phyloP scores from a whole-genome alignment of 192 early-diverging fungal species.

The Coemansia aciculifera region DNA sequence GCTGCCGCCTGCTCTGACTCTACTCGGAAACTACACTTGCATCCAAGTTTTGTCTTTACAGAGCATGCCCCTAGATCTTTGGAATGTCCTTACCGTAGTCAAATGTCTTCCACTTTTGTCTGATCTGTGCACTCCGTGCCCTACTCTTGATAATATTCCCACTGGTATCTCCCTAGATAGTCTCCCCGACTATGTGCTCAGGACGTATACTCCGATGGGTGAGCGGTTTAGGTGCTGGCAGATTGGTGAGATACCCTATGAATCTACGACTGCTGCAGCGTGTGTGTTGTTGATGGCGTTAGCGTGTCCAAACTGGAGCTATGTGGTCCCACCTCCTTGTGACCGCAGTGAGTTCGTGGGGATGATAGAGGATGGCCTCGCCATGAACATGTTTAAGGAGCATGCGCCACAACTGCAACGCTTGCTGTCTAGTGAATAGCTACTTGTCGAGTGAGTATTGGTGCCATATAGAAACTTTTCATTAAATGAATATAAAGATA shows the following conservation, averaged over 20 bases:
- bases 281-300: neutral
- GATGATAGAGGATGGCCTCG: neutral
- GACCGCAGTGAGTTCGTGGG: too few species aligned
- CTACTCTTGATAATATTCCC: neutral
- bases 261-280: neutral
- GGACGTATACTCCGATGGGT: neutral
- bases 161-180: neutral
- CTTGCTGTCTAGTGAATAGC: neutral
- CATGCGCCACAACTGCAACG: neutral
- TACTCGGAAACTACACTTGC: neutral
- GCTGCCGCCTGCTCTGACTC: neutral
- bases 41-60: neutral
- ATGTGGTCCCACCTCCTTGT: neutral
- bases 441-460: neutral
- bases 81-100: neutral
- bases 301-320: neutral
- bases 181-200: neutral
- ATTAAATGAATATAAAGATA: neutral
- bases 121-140: neutral
- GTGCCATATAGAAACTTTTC: neutral
- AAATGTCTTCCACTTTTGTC: neutral
- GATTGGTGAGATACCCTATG: neutral
- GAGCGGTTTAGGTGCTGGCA: slow-evolving; percentile 1
- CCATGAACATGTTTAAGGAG: neutral
- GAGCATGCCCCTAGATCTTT: neutral